A percentile compares a stretch with the other conserved stretches of the same genome.
These are phyloP conservation scores for Steccherinum ochraceum DNA, from an alignment of 768 basidiomycete species.

Conservation along the genomic window DNA sequence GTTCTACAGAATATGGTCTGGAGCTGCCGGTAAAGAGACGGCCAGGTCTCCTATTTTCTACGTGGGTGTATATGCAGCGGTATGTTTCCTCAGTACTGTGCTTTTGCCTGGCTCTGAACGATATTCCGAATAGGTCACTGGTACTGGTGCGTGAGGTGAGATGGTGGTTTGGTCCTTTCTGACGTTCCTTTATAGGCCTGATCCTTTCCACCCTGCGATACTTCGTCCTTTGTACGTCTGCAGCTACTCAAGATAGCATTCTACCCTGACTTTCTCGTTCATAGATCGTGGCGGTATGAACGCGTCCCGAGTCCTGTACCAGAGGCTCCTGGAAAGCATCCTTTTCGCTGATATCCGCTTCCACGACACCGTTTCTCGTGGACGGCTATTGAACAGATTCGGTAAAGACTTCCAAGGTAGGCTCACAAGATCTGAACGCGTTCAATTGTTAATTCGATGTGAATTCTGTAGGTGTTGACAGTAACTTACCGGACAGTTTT, in stretches of 20 bases:
- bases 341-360: constrained; percentile 88
- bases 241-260: not conserved
- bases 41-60: constrained; percentile 41
- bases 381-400: constrained; percentile 75
- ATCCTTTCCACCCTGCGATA: constrained; percentile 55
- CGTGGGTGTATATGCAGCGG: constrained; percentile 64
- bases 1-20: constrained; percentile 34
- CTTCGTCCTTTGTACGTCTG: constrained; percentile 63
- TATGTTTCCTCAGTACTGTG: constrained; percentile 31
- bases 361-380: constrained; percentile 87
- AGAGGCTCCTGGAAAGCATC: constrained; percentile 68
- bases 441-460: too few relatives aligned
- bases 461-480: constrained; percentile 60
- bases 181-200: constrained; percentile 33
- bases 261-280: constrained; percentile 4
- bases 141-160: constrained; percentile 23
- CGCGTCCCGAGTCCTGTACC: constrained; percentile 73
- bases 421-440: too few relatives aligned
- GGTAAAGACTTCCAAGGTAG: constrained; percentile 86
- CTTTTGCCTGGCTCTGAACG: too few relatives aligned
- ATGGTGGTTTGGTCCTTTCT: constrained; percentile 5
- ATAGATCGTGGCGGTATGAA: constrained; percentile 65
- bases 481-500: constrained; percentile 78
- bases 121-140: constrained; percentile 36
- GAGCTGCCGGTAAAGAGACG: constrained; percentile 18